These are phyloP conservation scores for Fusarium vanettenii DNA, from an alignment of 2,329 filamentous ascomycete genomes.

Conservation along the genomic window DNA sequence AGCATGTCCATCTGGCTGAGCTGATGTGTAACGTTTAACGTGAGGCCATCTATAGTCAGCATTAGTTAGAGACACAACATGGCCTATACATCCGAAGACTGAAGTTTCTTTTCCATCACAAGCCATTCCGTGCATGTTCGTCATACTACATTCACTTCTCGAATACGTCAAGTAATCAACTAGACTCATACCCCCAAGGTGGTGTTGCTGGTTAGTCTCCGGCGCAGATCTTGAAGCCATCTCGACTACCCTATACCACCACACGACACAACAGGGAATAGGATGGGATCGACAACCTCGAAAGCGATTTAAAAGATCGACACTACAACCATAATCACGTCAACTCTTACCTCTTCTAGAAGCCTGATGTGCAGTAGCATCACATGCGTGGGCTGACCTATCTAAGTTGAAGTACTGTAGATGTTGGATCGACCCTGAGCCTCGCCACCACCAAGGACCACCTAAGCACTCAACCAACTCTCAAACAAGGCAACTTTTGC, in stretches of 20 bases:
- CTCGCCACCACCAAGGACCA: constrained; percentile 7
- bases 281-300: constrained; percentile 6
- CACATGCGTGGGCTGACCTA: constrained; percentile 16
- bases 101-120: background rate
- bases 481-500: background rate
- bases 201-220: background rate
- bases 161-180: background rate
- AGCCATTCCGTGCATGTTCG: background rate
- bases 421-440: constrained; percentile 24
- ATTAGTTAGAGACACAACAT: background rate
- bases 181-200: background rate
- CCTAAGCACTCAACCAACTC: background rate
- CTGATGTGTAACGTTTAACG: background rate
- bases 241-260: constrained; percentile 11
- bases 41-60: background rate
- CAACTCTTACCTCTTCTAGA: constrained; percentile 34
- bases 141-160: background rate
- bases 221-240: background rate
- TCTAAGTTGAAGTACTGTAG: constrained; percentile 13
- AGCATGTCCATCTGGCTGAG: background rate
- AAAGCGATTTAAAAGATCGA: constrained; percentile 17
- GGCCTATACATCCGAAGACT: background rate
- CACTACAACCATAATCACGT: constrained; percentile 28
- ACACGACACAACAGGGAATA: background rate
- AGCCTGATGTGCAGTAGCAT: constrained; percentile 21